phyloP scores from a whole-genome alignment of 148 eudicot species.

The Nepenthes gracilis region DNA sequence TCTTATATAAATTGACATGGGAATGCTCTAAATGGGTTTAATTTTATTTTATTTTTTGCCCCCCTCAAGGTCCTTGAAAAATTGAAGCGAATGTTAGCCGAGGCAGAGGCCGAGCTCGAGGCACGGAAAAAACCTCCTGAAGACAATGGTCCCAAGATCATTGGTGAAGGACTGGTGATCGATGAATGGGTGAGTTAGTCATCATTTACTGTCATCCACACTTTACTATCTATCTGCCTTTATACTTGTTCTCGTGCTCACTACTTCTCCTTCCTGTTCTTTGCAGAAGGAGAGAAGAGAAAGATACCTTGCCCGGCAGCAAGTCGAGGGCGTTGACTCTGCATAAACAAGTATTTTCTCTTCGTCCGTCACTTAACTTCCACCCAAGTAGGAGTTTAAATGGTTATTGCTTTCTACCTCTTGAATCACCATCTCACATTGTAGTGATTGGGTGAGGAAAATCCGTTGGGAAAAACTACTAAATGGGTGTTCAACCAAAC shows the following conservation, averaged over 20 bases:
- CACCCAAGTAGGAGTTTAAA: not conserved
- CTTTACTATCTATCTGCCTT: not conserved
- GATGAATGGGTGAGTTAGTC: slow-evolving; percentile 89
- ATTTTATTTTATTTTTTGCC: not conserved
- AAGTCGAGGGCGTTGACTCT: slow-evolving; percentile 72
- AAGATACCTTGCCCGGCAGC: slow-evolving; percentile 84
- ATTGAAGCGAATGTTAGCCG: slow-evolving; percentile 78
- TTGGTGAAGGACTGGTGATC: slow-evolving; percentile 95
- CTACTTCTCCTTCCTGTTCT: not conserved
- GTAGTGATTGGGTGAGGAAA: not conserved
- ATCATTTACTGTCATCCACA: too few relatives aligned
- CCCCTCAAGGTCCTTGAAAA: slow-evolving; percentile 72
- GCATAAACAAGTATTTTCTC: slow-evolving; percentile 7
- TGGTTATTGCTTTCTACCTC: not conserved
- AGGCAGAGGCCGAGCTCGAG: slow-evolving; percentile 96
- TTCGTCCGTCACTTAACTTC: not conserved
- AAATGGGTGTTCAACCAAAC: not conserved
- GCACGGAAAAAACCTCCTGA: slow-evolving; percentile 84
- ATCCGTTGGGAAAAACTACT: not conserved
- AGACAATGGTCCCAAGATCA: slow-evolving; percentile 73
- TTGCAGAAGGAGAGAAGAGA: slow-evolving; percentile 89
- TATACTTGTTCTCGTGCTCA: not conserved
- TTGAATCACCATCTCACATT: not conserved
- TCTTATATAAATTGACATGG: too few relatives aligned
- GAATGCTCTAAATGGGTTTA: not conserved